Evolutionary conservation across 78 protist genomes (phyloP).

Genomic region (Dictyostelium citrinum): DNA sequence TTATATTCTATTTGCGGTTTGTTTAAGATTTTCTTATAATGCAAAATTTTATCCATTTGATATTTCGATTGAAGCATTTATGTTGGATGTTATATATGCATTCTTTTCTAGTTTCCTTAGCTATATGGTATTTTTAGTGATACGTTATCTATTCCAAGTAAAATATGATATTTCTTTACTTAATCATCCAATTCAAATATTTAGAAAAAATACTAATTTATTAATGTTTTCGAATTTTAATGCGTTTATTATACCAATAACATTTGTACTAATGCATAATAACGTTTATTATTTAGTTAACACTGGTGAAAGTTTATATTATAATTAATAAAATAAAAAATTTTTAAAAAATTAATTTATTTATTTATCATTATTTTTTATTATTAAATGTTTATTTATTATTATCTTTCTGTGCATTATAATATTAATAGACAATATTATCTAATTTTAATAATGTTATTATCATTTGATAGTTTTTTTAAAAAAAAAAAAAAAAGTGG

Average conservation of each 20-base stretch:
- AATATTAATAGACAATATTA: no score
- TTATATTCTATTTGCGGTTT: constrained; percentile 32
- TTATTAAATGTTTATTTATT: no score
- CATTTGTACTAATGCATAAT: constrained; percentile 47
- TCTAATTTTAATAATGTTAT: no score
- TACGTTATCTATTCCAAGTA: constrained; percentile 40
- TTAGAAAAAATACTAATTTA: constrained; percentile 16
- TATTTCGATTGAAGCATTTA: neutral
- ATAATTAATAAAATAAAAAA: neutral
- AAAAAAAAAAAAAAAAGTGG: no score
- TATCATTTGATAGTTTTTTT: no score
- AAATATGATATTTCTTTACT: constrained; percentile 32
- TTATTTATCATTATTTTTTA: no score
- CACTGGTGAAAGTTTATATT: neutral
- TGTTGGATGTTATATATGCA: constrained; percentile 22
- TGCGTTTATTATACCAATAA: constrained; percentile 36
- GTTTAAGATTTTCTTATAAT: constrained; percentile 19
- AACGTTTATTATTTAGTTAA: constrained; percentile 53
- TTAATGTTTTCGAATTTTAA: constrained; percentile 45
- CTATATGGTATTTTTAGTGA: constrained; percentile 17
- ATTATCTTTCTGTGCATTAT: no score
- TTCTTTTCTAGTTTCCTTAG: constrained; percentile 30
- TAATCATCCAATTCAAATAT: constrained; percentile 39
- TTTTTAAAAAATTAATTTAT: neutral
- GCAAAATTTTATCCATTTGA: constrained; percentile 38